phyloP scores from a whole-genome alignment of 345 rosid species.

The Arabis hirsuta region DNA sequence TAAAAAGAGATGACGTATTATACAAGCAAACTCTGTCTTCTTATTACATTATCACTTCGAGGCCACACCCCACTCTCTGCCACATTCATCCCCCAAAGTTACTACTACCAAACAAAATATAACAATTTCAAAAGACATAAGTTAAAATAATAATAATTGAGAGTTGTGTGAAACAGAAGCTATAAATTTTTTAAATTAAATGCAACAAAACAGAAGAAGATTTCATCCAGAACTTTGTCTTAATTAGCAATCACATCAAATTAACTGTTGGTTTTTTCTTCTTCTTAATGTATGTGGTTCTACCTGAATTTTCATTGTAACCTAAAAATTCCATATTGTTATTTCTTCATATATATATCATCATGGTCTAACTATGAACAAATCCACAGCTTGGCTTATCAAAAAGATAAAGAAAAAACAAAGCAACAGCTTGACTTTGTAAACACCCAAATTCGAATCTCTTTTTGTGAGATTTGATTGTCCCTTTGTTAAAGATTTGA shows the following conservation, averaged over 20 bases:
- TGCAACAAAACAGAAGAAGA: slow-evolving; percentile 18
- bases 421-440: not conserved
- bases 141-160: slow-evolving; percentile 14
- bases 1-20: slow-evolving; percentile 32
- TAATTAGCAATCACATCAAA: not conserved
- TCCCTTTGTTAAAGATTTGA: not conserved
- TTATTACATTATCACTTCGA: slow-evolving; percentile 33
- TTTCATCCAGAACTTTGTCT: slow-evolving; percentile 2
- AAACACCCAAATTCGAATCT: slow-evolving; percentile 24
- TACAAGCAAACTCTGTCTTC: slow-evolving; percentile 43
- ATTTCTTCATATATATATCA: not conserved
- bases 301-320: not conserved
- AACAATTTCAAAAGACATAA: slow-evolving; percentile 29
- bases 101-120: slow-evolving; percentile 41
- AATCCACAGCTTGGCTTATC: not conserved
- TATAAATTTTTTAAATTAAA: slow-evolving; percentile 6
- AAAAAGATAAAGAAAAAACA: not conserved
- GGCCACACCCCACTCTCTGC: slow-evolving; percentile 22
- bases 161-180: slow-evolving; percentile 37
- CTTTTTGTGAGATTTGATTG: slow-evolving; percentile 5
- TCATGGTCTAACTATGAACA: not conserved
- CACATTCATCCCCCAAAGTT: slow-evolving; percentile 32
- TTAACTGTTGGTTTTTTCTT: not conserved
- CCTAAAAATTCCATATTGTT: not conserved
- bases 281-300: not conserved